A percentile compares a stretch with the other conserved stretches of the same genome.
These are phyloP conservation scores for Fusarium algeriense DNA, from an alignment of 2,329 filamentous ascomycete genomes.

Conservation along the genomic window DNA sequence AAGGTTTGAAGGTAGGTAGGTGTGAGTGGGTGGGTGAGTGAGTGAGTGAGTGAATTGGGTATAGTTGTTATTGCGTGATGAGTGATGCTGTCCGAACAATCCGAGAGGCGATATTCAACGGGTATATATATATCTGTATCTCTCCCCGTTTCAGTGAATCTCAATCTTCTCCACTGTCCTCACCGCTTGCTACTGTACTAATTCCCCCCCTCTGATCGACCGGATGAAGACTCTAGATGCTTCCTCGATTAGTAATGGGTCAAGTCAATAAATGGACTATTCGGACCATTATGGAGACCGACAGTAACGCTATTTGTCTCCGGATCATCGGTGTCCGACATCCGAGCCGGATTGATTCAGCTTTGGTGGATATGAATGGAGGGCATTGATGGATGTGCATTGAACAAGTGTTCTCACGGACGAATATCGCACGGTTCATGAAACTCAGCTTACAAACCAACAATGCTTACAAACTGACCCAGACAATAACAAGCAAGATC, in stretches of 20 bases:
- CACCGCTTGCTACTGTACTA: slow-evolving; percentile 36
- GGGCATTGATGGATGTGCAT: neutral
- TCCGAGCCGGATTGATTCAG: neutral
- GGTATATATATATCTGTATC: slow-evolving; percentile 23
- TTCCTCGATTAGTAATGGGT: slow-evolving; percentile 36
- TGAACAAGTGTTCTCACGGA: neutral
- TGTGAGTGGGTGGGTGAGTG: neutral
- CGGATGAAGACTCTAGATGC: slow-evolving; percentile 28
- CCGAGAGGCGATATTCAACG: slow-evolving; percentile 1
- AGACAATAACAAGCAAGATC: neutral
- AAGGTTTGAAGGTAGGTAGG: neutral
- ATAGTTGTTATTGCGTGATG: slow-evolving; percentile 39
- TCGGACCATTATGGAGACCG: neutral
- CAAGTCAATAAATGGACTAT: neutral
- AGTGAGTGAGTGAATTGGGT: slow-evolving; percentile 11
- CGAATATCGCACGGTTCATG: neutral
- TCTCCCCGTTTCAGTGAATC: slow-evolving; percentile 2
- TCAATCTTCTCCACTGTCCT: slow-evolving; percentile 7
- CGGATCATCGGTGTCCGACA: neutral
- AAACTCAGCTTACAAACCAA: slow-evolving; percentile 20
- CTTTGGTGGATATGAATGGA: neutral
- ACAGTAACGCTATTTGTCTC: neutral
- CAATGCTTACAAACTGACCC: neutral
- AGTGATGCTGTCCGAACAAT: neutral
- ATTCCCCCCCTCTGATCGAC: neutral